phyloP scores from a whole-genome alignment of 257 asterid species.

The Thymus mandschuricus region DNA sequence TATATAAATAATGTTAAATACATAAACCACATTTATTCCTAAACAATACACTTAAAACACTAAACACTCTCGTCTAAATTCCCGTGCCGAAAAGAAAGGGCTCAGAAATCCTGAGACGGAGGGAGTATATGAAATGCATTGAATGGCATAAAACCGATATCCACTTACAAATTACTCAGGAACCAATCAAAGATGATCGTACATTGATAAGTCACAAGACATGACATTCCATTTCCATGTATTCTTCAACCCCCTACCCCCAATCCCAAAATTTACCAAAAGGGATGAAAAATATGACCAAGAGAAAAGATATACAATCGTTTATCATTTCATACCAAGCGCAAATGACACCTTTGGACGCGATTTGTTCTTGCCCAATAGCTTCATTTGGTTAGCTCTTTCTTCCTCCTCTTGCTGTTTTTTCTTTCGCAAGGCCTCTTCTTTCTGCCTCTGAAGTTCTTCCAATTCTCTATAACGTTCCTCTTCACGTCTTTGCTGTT shows the following conservation, averaged over 20 bases:
- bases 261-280: background rate
- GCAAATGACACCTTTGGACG: conserved; percentile 94
- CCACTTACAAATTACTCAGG: background rate
- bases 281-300: background rate
- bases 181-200: background rate
- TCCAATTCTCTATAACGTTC: conserved; percentile 81
- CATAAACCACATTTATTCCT: background rate
- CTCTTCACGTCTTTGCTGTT: conserved; percentile 74
- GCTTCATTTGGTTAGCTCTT: conserved; percentile 79
- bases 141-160: background rate
- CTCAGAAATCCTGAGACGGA: too few species aligned
- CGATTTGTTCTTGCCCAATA: conserved; percentile 93
- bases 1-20: too few species aligned
- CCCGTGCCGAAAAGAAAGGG: too few species aligned
- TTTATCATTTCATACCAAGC: conserved; percentile 62
- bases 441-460: conserved; percentile 92
- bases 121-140: background rate
- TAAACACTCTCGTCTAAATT: too few species aligned
- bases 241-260: background rate
- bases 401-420: conserved; percentile 95
- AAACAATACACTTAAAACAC: too few species aligned
- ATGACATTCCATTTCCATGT: conserved; percentile 12
- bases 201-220: conserved; percentile 25
- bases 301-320: background rate
- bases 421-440: conserved; percentile 79